Evolutionary conservation across 331 rosid species (phyloP), one percentile per base, ranked within the genome.

Genomic region (Malus hybrid): DNA sequence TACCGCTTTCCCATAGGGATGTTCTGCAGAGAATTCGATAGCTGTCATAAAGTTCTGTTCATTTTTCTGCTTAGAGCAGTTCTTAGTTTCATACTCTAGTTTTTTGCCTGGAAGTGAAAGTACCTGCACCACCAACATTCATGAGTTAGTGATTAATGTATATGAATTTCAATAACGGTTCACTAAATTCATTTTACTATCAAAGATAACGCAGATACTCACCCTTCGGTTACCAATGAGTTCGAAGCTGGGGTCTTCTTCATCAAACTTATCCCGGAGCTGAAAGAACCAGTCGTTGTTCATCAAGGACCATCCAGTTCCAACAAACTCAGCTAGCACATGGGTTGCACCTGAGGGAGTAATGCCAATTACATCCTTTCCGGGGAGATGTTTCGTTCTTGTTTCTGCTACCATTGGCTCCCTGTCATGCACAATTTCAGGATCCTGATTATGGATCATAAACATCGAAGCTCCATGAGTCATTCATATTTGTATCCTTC

Each of bases 1-100:
- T 24, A 79, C 85, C 9, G 88, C 85, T 72, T 75, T 84, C 71
- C 84, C 88, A 7, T 80, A 57, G 2, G 86, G 87, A 69, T 72
- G 7, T 48, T 59, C 46, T 22, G 44, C 5, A 28, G 80, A 82
- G 76, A 87, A 78, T 73, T 87, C 80, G 0, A 80, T 78, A 19
- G 79, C 87, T 33, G 83, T 78, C 76, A 55, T 32, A 79, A 82
- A 78, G 65, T 79, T 59, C 14, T 29, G 24, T 64, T 80, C 59
- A 65, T n/a, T 48, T 69, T 63, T 72, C 13, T 44, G 69, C 73
- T 75, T 78, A 34, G 61, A 28, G 1, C 52, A 54, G 73, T 70
- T 57, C 63, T 76, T 55, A 4, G 76, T 70, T 79, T 69, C 84
- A 36, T 44, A 86, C 61, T 83, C 84, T 72, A 83, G 74, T 55